Percentiles rank a stretch among this genome's conserved stretches.
Conservation (phyloP, 805 yeast genomes). For the Ogataea trehalophila region DNA sequence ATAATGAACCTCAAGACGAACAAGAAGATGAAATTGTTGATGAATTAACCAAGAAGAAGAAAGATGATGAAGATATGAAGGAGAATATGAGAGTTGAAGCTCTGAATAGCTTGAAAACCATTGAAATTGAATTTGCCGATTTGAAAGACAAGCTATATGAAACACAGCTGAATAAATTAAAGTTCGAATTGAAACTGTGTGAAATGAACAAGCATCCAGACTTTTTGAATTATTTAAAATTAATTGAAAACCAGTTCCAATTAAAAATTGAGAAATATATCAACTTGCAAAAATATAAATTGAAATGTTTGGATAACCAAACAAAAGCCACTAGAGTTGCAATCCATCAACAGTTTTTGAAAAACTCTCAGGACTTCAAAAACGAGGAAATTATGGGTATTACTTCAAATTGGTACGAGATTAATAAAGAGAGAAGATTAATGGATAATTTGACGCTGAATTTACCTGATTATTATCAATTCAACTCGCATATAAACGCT, state of each 20-base stretch:
- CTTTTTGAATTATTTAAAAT: constrained; percentile 61
- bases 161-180: constrained; percentile 71
- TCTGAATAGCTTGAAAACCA: constrained; percentile 64
- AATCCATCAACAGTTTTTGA: constrained; percentile 78
- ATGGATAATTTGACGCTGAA: constrained; percentile 63
- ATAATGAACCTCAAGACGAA: constrained; percentile 11
- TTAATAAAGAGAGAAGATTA: constrained; percentile 80
- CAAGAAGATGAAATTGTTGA: constrained; percentile 23
- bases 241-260: constrained; percentile 70
- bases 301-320: constrained; percentile 73
- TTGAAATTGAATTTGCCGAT: constrained; percentile 83
- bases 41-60: constrained; percentile 17
- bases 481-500: constrained; percentile 22
- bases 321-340: constrained; percentile 74
- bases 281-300: constrained; percentile 52
- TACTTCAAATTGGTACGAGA: constrained; percentile 86
- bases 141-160: constrained; percentile 80
- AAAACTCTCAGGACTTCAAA: constrained; percentile 62
- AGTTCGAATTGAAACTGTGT: constrained; percentile 83
- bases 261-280: constrained; percentile 44
- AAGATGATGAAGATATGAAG: constrained; percentile 23
- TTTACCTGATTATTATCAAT: constrained; percentile 40
- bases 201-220: constrained; percentile 90
- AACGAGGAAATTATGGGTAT: constrained; percentile 61
- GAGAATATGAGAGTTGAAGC: constrained; percentile 55